Conservation (phyloP, 129 eudicot species). For the Tanacetum coccineum region DNA sequence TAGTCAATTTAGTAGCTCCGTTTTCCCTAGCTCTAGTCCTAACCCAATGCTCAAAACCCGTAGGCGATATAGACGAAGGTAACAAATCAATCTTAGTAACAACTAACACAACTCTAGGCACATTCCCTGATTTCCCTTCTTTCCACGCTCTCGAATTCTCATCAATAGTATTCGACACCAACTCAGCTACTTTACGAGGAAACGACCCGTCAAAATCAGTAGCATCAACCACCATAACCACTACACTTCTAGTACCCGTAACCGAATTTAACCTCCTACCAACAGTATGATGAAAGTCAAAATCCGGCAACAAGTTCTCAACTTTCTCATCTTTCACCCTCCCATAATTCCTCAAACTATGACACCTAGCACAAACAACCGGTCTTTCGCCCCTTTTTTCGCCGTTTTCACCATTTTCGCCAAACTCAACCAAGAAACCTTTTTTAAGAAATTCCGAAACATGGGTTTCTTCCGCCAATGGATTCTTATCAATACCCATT, state of each 20-base stretch:
- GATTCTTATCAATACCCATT: constrained; percentile 37
- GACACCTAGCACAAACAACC: constrained; percentile 79
- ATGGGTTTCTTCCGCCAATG: constrained; percentile 63
- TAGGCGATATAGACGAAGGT: constrained; percentile 63
- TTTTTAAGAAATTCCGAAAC: constrained; percentile 59
- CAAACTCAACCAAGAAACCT: constrained; percentile 44
- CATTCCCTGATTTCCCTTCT: constrained; percentile 87
- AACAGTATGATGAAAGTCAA: constrained; percentile 89
- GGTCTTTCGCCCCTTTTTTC: constrained; percentile 39
- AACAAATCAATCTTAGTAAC: constrained; percentile 87
- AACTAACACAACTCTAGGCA: constrained; percentile 74
- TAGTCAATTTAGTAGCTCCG: constrained; percentile 65
- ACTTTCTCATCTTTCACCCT: constrained; percentile 60
- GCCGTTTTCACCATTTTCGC: constrained; percentile 13
- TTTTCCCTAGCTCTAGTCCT: constrained; percentile 79
- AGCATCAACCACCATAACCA: constrained; percentile 84
- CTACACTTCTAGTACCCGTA: constrained; percentile 65
- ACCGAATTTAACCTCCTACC: constrained; percentile 66
- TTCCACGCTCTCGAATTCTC: constrained; percentile 75
- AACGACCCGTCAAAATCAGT: constrained; percentile 92
- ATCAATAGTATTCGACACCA: constrained; percentile 63
- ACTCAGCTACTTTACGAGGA: constrained; percentile 61
- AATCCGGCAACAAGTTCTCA: constrained; percentile 87
- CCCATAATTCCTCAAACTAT: constrained; percentile 64
- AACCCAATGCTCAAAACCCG: constrained; percentile 85